Percentiles rank a stretch among this genome's conserved stretches.
These are phyloP conservation scores for Trifolium pratense DNA, from an alignment of 306 rosid genomes.

Conservation along the genomic window DNA sequence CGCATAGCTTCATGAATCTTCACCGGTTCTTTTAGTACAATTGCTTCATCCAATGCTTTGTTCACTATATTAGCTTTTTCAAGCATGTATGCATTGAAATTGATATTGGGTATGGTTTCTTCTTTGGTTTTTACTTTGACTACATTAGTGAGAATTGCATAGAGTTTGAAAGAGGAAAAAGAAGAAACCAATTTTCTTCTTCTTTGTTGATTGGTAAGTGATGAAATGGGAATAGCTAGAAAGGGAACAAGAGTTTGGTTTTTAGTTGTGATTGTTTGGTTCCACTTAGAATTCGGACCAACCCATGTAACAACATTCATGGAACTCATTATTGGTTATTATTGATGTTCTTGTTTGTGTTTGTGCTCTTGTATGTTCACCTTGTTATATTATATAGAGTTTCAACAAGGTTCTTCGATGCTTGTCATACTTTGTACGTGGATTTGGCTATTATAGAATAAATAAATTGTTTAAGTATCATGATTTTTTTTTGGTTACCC, in stretches of 20 bases:
- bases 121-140: conserved; percentile 21
- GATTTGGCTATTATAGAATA: not conserved
- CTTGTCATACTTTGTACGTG: not conserved
- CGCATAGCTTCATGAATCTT: conserved; percentile 79
- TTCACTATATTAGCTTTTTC: conserved; percentile 56
- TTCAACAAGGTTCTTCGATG: not conserved
- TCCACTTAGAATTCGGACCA: conserved; percentile 34
- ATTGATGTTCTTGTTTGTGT: not conserved
- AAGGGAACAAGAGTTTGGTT: conserved; percentile 40
- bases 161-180: conserved; percentile 35
- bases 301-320: conserved; percentile 50
- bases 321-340: conserved; percentile 47
- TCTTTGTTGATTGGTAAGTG: not conserved
- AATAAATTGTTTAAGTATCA: not conserved
- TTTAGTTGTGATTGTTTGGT: conserved; percentile 42
- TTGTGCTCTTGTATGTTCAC: not conserved
- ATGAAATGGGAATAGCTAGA: conserved; percentile 20
- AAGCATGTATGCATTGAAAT: conserved; percentile 65
- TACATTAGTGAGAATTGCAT: conserved; percentile 48
- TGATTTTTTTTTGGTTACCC: too few species aligned
- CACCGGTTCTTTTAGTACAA: conserved; percentile 55
- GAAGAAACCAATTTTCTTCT: conserved; percentile 7
- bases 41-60: conserved; percentile 62
- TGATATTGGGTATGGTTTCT: conserved; percentile 35
- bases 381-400: conserved; percentile 23